Base-by-base conservation (phyloP, 2,329 filamentous ascomycete species). In the Akanthomyces dipterigenus region DNA sequence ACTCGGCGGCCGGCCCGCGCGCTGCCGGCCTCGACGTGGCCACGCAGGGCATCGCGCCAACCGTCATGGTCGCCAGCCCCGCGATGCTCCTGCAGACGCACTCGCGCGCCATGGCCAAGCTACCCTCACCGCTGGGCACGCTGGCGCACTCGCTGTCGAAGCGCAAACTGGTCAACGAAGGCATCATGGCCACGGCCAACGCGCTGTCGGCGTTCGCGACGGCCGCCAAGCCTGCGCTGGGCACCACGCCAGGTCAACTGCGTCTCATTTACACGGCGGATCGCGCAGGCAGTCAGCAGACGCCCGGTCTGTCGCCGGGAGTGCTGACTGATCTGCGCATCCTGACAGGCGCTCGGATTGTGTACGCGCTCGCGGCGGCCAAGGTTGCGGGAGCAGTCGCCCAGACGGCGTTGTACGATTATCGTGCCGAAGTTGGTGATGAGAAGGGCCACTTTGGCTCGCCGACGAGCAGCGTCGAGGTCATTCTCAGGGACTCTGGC, bases 351-450 rank as follows among this genome's bases (percentile, higher is more conserved):
- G 88, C 91, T 1, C 85, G 91, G 56, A 80, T 97, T 61, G 81
- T 96, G 55, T 96, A 98, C 73, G 93, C 92, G 3, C 80, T 99
- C 60, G 89, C 91, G 20, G 87, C 89, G 1, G 80, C 91, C 26
- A 84, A 85, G 63, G 90, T 98, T n/a, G 93, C 93, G 2, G 95
- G 95, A 42, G 88, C 93, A 1, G 84, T 96, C n/a, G 80, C 88
- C 1, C 93, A 98, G 76, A 96, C 90, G 8, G 87, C 90, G 64
- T 82, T 93, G 43, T 96, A 90, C 70, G 93, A 98, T 72, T 98
- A 98, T 73, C 81, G 93, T 66, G 80, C 82, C 64, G 76, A 74
- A 42, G 73, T 72, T 45, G 67, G 65, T 56, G 57, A 53, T 31
- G 26, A 8, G 11, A 65, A 68, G 55, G 68, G 71, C 65, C 92